Conservation (phyloP, 2,329 filamentous ascomycete genomes). For the Alternaria sp. region DNA sequence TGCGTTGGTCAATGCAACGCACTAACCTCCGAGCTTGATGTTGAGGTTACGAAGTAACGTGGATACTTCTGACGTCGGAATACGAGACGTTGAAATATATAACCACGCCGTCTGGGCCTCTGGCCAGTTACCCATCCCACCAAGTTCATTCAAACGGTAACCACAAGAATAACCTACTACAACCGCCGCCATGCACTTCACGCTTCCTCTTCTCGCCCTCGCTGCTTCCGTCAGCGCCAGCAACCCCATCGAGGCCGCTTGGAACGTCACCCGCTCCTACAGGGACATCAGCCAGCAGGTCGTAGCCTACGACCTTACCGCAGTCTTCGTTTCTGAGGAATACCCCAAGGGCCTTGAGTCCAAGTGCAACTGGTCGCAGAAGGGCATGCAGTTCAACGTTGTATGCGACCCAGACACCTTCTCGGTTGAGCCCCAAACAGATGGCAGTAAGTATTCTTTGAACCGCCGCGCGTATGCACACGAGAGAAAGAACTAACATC, state of each 20-base stretch:
- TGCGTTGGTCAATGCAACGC: background rate
- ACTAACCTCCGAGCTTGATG: background rate
- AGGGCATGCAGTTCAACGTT: background rate
- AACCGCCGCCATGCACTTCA: background rate
- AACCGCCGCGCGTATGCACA: background rate
- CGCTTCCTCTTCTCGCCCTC: background rate
- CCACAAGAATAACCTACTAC: background rate
- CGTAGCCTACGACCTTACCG: background rate
- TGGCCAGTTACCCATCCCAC: background rate
- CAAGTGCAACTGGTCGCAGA: background rate
- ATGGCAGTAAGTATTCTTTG: background rate
- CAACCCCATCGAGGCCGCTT: conserved; percentile 3
- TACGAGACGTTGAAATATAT: background rate
- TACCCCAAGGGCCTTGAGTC: background rate
- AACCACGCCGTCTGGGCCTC: background rate
- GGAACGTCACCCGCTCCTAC: conserved; percentile 4
- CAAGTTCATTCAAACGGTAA: background rate
- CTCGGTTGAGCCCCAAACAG: background rate
- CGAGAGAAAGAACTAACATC: background rate
- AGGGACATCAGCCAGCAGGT: conserved; percentile 2
- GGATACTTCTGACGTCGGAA: conserved; percentile 6
- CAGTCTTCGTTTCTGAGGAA: background rate
- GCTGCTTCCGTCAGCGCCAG: conserved; percentile 2
- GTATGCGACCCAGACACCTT: background rate
- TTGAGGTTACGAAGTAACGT: conserved; percentile 2